Base-by-base conservation (phyloP, 2,329 filamentous ascomycete species). In the Amylocarpus encephaloides region DNA sequence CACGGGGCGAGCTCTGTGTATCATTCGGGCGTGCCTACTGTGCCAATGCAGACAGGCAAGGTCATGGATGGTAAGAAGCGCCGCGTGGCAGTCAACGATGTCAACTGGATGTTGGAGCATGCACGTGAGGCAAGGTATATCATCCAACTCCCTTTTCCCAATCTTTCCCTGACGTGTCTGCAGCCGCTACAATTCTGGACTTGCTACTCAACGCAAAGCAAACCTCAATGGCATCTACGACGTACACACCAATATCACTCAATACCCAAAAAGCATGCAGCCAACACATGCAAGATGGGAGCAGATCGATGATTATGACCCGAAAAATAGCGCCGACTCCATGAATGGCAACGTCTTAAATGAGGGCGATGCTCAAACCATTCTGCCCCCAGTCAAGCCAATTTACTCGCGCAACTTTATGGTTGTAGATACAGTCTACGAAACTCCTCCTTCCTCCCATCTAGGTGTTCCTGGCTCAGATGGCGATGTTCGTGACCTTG, bases 81-180 rank as follows among this genome's bases (percentile, higher is more conserved):
- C 59, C 86, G 86, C 61, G 86, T 95, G 35, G 86, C 90, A 52
- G 85, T 97, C 52, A 97, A 91, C 47, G 88, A 94, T 61, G 82
- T 85, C 50, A 98, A 97, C 67, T 98, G 93, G 93, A 93, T 95
- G 79, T 75, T 93, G 50, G 90, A 97, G 71, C 93, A 98, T 70
- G 90, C 91, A 26, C 82, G 87, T 45, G 89, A 92, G 67, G 89
- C 92, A 49, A 92, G 86, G 90, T 94, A 76, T 62, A 77, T 71
- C 43, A 38, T 26, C 10, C 26, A 18, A 36, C 30, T 46, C 42
- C 33, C 29, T 13, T 35, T 15, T 18, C 38, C 1, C 19, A 42
- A 33, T 3, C 18, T 11, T 48, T 16, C 18, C 30, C 51, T 56
- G 52, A 62, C 50, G 29, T 39, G 10, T 33, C 22, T 43, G 12